phyloP scores from a whole-genome alignment of 805 yeast species.

The Candida suzukii region DNA sequence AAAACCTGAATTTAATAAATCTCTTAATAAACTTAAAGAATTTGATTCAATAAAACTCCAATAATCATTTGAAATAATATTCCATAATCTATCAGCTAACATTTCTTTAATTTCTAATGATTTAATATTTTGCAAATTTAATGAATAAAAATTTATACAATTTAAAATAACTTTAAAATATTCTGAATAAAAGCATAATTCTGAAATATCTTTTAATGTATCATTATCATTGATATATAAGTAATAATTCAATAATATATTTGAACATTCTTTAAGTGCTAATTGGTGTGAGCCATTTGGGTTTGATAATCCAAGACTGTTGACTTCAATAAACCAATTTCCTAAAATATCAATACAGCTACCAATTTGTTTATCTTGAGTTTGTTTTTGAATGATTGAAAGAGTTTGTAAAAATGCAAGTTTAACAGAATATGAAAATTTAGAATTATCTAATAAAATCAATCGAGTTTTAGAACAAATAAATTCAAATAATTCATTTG shows the following conservation, averaged over 20 bases:
- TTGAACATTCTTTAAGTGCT: conserved; percentile 27
- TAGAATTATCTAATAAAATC: neutral
- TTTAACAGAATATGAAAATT: conserved; percentile 13
- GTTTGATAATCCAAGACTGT: conserved; percentile 3
- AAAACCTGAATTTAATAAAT: conserved; percentile 11
- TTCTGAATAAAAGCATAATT: conserved; percentile 29
- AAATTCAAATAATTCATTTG: neutral
- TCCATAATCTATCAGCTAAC: conserved; percentile 16
- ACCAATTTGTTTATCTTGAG: neutral
- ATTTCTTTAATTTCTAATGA: neutral
- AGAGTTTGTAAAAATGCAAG: conserved; percentile 15
- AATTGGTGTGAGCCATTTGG: conserved; percentile 47
- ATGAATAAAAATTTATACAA: no score
- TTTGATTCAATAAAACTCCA: conserved; percentile 40
- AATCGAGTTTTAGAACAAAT: neutral
- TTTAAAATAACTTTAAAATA: conserved; percentile 38
- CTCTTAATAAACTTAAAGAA: conserved; percentile 29
- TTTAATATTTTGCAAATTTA: no score
- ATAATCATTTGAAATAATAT: conserved; percentile 13
- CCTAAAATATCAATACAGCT: conserved; percentile 20
- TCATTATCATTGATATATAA: conserved; percentile 7
- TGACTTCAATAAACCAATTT: conserved; percentile 28
- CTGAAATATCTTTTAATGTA: conserved; percentile 20
- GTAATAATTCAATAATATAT: conserved; percentile 23
- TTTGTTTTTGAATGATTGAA: no score